Conservation (phyloP, 768 basidiomycete genomes). For the Xerocomus brunneocitrinus region DNA sequence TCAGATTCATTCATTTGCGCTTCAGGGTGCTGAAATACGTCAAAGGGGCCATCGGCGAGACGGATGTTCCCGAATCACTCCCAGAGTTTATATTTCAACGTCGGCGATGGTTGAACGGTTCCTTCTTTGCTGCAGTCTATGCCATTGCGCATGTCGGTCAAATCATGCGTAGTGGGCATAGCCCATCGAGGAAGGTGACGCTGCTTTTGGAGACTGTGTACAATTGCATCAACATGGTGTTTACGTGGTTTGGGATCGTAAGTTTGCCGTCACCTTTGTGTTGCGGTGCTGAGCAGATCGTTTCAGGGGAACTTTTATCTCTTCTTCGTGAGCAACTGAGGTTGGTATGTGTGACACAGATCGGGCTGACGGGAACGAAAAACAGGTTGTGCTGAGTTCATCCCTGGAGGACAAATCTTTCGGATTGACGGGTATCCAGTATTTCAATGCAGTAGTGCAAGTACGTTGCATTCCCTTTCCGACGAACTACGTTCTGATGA, state of each 20-base stretch:
- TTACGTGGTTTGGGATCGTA: constrained; percentile 92
- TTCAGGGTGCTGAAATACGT: constrained; percentile 94
- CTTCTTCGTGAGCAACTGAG: constrained; percentile 67
- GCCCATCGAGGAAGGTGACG: constrained; percentile 62
- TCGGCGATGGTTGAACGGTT: constrained; percentile 86
- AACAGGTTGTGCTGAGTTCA: constrained; percentile 79
- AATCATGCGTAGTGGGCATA: constrained; percentile 50
- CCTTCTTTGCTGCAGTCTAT: constrained; percentile 93
- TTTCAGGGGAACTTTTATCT: constrained; percentile 88
- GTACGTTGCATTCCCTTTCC: constrained; percentile 33
- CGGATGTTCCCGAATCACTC: constrained; percentile 89
- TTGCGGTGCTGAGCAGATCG: background rate
- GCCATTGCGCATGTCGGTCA: constrained; percentile 70
- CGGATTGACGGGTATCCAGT: constrained; percentile 55
- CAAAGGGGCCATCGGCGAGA: constrained; percentile 87
- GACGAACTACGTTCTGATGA: constrained; percentile 3
- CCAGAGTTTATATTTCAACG: constrained; percentile 94
- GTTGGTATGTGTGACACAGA: background rate
- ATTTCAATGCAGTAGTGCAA: constrained; percentile 74
- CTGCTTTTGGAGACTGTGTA: constrained; percentile 82
- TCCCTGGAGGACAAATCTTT: constrained; percentile 78
- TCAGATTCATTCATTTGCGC: constrained; percentile 9
- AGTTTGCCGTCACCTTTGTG: constrained; percentile 27
- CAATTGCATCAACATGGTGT: constrained; percentile 81
- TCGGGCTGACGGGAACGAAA: background rate